Evolutionary conservation across 139 green algal genomes (phyloP).

Genomic region (Edaphochlamys debaryana): DNA sequence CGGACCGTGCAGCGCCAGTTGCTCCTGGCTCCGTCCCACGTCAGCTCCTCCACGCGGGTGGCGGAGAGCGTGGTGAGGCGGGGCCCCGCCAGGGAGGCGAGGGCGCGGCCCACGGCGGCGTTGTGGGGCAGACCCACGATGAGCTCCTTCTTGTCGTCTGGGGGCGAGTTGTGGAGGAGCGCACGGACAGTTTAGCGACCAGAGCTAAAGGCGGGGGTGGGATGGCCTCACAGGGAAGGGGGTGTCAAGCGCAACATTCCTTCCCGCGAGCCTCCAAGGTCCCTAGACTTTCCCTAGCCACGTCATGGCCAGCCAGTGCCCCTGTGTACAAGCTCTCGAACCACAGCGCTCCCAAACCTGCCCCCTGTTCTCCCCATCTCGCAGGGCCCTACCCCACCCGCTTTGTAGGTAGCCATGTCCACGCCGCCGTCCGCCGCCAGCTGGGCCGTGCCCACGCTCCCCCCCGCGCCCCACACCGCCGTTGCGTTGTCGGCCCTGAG

Average conservation of each 20-base stretch:
- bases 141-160: slow-evolving; percentile 24
- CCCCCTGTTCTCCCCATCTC: neutral
- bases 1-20: no score
- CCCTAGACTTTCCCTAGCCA: no score
- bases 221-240: no score
- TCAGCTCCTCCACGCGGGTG: neutral
- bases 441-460: neutral
- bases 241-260: no score
- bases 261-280: no score
- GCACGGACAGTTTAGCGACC: no score
- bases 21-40: neutral
- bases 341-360: no score
- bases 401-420: neutral
- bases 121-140: slow-evolving; percentile 28
- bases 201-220: no score
- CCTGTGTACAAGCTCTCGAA: no score
- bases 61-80: neutral
- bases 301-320: no score
- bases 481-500: neutral
- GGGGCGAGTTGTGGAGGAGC: neutral
- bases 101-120: slow-evolving; percentile 19
- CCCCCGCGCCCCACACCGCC: neutral
- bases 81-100: slow-evolving; percentile 3
- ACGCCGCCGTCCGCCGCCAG: neutral
- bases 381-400: neutral